phyloP scores from a whole-genome alignment of 106 monocot genomes.

The Dioscorea alata region DNA sequence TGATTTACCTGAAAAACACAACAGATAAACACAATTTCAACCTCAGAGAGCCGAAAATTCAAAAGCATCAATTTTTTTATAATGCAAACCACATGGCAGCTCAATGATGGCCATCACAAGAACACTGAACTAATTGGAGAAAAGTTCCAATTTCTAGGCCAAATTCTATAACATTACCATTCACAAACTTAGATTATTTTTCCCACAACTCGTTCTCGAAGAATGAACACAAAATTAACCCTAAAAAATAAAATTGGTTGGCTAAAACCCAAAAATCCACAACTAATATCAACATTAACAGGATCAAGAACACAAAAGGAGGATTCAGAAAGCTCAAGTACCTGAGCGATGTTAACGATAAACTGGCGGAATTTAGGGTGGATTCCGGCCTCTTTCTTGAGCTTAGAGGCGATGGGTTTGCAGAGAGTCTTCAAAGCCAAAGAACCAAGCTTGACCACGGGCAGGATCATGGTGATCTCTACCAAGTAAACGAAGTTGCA shows the following conservation, averaged over 20 bases:
- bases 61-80: background rate
- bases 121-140: too few relatives aligned
- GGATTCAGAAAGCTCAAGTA: background rate
- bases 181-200: too few relatives aligned
- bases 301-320: background rate
- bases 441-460: slow-evolving; percentile 61
- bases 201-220: too few relatives aligned
- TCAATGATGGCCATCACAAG: too few relatives aligned
- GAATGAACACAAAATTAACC: too few relatives aligned
- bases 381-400: slow-evolving; percentile 56
- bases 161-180: too few relatives aligned
- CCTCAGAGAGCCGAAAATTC: background rate
- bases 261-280: too few relatives aligned
- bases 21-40: background rate
- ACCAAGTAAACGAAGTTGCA: background rate
- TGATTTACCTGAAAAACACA: slow-evolving; percentile 60
- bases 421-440: slow-evolving; percentile 47
- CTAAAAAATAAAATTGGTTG: too few relatives aligned
- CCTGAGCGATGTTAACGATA: slow-evolving; percentile 65
- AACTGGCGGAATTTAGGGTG: slow-evolving; percentile 60
- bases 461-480: slow-evolving; percentile 34
- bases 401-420: slow-evolving; percentile 53
- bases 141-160: too few relatives aligned
- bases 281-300: background rate
- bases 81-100: too few relatives aligned